Base-by-base conservation (phyloP, 2,329 filamentous ascomycete species). In the Xylariaceae sp. region DNA sequence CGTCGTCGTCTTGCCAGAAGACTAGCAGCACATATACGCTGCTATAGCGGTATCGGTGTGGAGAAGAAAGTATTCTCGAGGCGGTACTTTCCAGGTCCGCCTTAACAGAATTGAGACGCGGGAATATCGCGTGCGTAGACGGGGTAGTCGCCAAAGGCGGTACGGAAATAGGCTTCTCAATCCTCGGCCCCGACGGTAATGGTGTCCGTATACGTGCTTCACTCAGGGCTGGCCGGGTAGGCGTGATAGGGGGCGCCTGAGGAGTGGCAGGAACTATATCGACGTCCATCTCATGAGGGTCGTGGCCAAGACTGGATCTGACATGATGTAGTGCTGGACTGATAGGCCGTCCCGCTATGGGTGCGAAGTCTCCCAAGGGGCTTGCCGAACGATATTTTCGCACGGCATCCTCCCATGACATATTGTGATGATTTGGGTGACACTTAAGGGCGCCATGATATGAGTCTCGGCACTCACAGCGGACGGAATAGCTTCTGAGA, bases 351-450 rank as follows among this genome's bases (percentile, higher is more conserved):
- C 64, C 70, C 37, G 62, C 59, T 26, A 66, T 56, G 24, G 70
- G 66, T 22, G 68, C 65, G 34, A 76, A 69, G 18, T 77, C 73
- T 44, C 72, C 72, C 35, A 74, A 64, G 24, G 75, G 73, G 50
- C 74, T 78, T 42, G 73, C 68, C 31, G 72, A 70, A 43, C 71
- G 68, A 59, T 76, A 79, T 51, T 78, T 79, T 52, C 63, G 65
- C 35, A 73, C 66, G 13, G 76, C 72, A 47, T 79, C 75, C 55
- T 79, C 75, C 76, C 76, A 81, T 9, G 73, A 78, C 74, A 79
- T 74, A 49, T 73, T 73, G 49, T 79, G 76, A 55, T 81, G 77
- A 49, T 69, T 74, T 12, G 77, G 76, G 51, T 79, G 74, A 55
- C 77, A 81, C 76, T 62, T 77, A 15, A 43, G 42, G 33, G 29